phyloP scores from a whole-genome alignment of 2,329 filamentous ascomycete genomes.

The Aspergillus fructus region DNA sequence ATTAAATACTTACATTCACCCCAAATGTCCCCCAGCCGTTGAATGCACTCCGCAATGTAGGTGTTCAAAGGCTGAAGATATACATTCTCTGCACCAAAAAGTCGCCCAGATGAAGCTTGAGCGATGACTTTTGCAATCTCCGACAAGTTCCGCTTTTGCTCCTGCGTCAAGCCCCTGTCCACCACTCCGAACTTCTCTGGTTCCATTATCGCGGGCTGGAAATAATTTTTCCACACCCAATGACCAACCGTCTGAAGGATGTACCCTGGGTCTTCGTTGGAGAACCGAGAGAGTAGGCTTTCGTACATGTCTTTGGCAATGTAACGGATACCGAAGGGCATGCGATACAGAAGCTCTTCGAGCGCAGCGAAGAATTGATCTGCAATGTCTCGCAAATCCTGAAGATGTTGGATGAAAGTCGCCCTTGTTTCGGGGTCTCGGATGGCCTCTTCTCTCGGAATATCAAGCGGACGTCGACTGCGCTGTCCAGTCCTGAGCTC shows the following conservation, averaged over 20 bases:
- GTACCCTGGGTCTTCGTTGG: conserved; percentile 72
- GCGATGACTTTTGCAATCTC: conserved; percentile 90
- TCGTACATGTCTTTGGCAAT: conserved; percentile 84
- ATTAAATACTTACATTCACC: conserved; percentile 54
- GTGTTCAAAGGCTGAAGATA: conserved; percentile 94
- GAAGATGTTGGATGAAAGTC: conserved; percentile 90
- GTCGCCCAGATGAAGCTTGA: conserved; percentile 81
- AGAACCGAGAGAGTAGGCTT: conserved; percentile 72
- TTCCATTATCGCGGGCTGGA: conserved; percentile 83
- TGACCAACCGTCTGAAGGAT: conserved; percentile 81
- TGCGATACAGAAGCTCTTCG: conserved; percentile 79
- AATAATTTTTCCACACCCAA: conserved; percentile 93
- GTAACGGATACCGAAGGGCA: conserved; percentile 91
- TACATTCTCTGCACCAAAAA: conserved; percentile 92
- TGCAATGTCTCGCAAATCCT: conserved; percentile 89
- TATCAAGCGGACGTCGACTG: conserved; percentile 76
- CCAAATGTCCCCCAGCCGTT: conserved; percentile 74
- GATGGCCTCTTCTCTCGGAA: conserved; percentile 91
- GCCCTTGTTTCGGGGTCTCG: conserved; percentile 88
- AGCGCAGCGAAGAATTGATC: conserved; percentile 82
- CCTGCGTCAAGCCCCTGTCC: conserved; percentile 81
- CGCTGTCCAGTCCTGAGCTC: conserved; percentile 87
- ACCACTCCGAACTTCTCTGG: conserved; percentile 93
- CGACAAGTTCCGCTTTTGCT: conserved; percentile 87
- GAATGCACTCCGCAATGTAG: conserved; percentile 82